Evolutionary conservation across 768 basidiomycete genomes (phyloP), one percentile per base, ranked within the genome.

Genomic region (Auricularia sp.): DNA sequence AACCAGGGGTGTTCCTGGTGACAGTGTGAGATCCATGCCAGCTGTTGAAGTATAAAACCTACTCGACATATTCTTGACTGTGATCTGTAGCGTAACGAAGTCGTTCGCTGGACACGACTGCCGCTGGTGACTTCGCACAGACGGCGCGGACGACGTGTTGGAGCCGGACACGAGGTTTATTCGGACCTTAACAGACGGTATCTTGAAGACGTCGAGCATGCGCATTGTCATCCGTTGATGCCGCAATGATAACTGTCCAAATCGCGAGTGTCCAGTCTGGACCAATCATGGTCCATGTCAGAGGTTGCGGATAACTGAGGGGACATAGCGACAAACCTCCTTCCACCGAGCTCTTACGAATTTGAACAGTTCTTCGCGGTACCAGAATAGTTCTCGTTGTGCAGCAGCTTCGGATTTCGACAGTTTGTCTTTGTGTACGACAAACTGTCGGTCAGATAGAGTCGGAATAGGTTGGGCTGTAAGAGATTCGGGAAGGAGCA

Each of bases 311-410:
- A 42, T 7, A 42, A 42, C 39, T 8, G 8, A 2, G 39, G 18
- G 34, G 39, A 60, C 12, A 6, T 11, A n/a, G 43, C 12, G n/a
- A 61, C 83, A 65, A 65, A 93, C 95, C 84, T 98, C 97, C 71
- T 82, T 82, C 97, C 97, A 99, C 18, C 78, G 79, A 10, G 88
- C 88, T 12, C 76, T 78, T 14, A 98, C 72, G 61, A 77, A 75
- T 58, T 83, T 83, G 70, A 98, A 83, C 10, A 99, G 76, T 67
- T 88, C 86, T 73, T 99, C 95, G 42, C 95, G 81, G 72, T 97
- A 96, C 97, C 97, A 99, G 77, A 98, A 99, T 16, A 95, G 72
- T 71, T 93, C 90, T 44, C 86, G 81, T 71, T 93, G 88, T 10
- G 79, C 71, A 53, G 77, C 79, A 66, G 88, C 82, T 68, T 91